Percentiles rank a stretch among this genome's conserved stretches.
phyloP scores from a whole-genome alignment of 768 basidiomycete genomes.

The Tricholoma hemisulphureum region DNA sequence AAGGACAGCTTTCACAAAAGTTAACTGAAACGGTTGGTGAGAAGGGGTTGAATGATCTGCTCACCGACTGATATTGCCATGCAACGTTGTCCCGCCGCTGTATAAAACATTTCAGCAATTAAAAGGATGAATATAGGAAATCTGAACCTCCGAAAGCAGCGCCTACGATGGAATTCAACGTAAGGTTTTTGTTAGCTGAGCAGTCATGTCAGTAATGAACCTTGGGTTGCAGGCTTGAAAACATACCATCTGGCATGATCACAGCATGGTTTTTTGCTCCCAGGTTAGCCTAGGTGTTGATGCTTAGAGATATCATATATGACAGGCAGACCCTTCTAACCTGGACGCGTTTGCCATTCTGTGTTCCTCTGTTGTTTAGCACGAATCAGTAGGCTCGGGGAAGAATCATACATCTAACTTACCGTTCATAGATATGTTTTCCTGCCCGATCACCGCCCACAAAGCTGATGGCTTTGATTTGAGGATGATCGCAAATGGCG shows the following conservation, averaged over 20 bases:
- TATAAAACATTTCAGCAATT: conserved; percentile 9
- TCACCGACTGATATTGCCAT: conserved; percentile 93
- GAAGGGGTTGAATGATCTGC: conserved; percentile 16
- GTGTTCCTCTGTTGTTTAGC: conserved; percentile 57
- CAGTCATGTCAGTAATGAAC: background rate
- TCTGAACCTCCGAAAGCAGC: conserved; percentile 85
- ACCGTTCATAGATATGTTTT: conserved; percentile 90
- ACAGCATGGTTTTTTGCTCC: conserved; percentile 98
- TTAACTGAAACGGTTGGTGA: background rate
- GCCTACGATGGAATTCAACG: conserved; percentile 88
- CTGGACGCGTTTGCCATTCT: conserved; percentile 87
- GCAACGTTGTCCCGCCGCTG: conserved; percentile 94
- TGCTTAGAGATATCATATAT: background rate
- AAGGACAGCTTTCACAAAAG: conserved; percentile 54
- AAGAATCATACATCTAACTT: conserved; percentile 8
- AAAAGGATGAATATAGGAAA: conserved; percentile 5
- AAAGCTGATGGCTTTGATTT: conserved; percentile 93
- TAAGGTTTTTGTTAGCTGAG: conserved; percentile 85
- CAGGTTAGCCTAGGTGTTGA: conserved; percentile 48
- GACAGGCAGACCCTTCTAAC: conserved; percentile 28
- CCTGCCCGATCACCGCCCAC: conserved; percentile 94
- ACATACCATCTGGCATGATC: conserved; percentile 87
- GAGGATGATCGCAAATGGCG: conserved; percentile 87
- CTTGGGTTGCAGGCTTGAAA: background rate
- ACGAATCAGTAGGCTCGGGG: conserved; percentile 4